A percentile compares a stretch with the other conserved stretches of the same genome.
Evolutionary conservation across 495 filamentous ascomycete genomes (phyloP).

Genomic region (Aspergillus affinis): DNA sequence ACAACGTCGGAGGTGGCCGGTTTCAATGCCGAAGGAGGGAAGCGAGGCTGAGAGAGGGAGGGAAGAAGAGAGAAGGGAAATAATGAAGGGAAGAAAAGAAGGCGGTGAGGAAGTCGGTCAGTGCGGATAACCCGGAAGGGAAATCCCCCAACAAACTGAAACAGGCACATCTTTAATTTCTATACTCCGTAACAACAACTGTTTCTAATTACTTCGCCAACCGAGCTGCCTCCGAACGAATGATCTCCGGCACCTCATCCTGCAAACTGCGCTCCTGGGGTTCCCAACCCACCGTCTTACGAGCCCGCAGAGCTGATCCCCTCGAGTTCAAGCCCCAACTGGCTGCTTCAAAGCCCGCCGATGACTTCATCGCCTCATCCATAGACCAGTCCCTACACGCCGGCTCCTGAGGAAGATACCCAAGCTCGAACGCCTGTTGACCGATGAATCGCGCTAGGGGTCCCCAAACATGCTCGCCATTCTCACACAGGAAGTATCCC

Average conservation of each 20-base stretch:
- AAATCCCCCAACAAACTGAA: background rate
- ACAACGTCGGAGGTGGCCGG: conserved; percentile 9
- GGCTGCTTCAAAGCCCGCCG: conserved; percentile 28
- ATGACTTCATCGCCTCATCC: conserved; percentile 26
- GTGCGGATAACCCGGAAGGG: background rate
- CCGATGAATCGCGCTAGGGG: conserved; percentile 58
- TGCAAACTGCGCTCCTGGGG: conserved; percentile 49
- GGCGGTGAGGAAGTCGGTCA: background rate
- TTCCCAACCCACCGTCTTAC: conserved; percentile 60
- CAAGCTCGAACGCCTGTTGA: conserved; percentile 55
- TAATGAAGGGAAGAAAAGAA: background rate
- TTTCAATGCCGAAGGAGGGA: background rate
- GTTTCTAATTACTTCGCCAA: too few species aligned
- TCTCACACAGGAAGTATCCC: conserved; percentile 72
- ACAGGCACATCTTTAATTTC: background rate
- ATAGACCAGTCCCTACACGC: conserved; percentile 32
- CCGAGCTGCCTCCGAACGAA: background rate
- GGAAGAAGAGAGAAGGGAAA: background rate
- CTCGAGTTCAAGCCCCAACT: conserved; percentile 61
- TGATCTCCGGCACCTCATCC: conserved; percentile 48
- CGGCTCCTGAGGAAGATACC: conserved; percentile 48
- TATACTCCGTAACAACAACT: background rate
- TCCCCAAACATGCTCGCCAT: conserved; percentile 67
- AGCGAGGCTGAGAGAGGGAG: background rate
- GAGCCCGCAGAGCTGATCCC: conserved; percentile 53